Evolutionary conservation across 768 basidiomycete species (phyloP).

Genomic region (Auricularia sp.): DNA sequence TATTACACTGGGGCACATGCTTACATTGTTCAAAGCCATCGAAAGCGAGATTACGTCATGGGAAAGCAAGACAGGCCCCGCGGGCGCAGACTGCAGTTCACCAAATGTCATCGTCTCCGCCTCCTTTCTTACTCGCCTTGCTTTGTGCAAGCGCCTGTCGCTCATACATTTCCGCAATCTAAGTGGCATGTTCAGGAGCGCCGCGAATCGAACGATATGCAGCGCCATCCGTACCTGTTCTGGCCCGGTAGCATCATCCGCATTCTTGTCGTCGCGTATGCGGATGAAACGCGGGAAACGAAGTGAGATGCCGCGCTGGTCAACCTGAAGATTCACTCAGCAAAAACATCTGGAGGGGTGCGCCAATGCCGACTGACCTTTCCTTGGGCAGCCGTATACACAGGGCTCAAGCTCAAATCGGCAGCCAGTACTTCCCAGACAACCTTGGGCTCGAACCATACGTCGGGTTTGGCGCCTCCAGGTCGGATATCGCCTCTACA

Average conservation of each 20-base stretch:
- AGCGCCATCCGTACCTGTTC: conserved; percentile 60
- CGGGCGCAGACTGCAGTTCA: conserved; percentile 1
- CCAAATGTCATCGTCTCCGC: conserved; percentile 40
- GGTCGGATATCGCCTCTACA: conserved; percentile 75
- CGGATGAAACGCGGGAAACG: conserved; percentile 94
- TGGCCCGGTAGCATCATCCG: conserved; percentile 85
- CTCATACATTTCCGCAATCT: conserved; percentile 94
- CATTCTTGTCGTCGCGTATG: conserved; percentile 84
- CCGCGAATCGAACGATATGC: neutral
- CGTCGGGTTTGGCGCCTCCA: conserved; percentile 91
- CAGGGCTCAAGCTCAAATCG: conserved; percentile 90
- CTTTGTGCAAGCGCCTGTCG: conserved; percentile 75
- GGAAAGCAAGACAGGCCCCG: neutral
- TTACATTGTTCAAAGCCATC: too few relatives aligned
- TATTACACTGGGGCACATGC: too few relatives aligned
- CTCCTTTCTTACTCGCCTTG: conserved; percentile 58
- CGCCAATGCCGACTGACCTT: conserved; percentile 40
- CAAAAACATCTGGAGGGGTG: conserved; percentile 3
- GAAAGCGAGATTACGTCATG: neutral
- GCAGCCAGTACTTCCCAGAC: conserved; percentile 99
- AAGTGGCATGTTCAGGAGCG: conserved; percentile 5
- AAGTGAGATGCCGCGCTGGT: conserved; percentile 86
- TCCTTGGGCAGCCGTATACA: conserved; percentile 92
- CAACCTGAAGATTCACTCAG: conserved; percentile 40
- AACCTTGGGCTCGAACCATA: conserved; percentile 95